Evolutionary conservation across 2,329 filamentous ascomycete genomes (phyloP).

Genomic region (Corinectria fuckeliana): DNA sequence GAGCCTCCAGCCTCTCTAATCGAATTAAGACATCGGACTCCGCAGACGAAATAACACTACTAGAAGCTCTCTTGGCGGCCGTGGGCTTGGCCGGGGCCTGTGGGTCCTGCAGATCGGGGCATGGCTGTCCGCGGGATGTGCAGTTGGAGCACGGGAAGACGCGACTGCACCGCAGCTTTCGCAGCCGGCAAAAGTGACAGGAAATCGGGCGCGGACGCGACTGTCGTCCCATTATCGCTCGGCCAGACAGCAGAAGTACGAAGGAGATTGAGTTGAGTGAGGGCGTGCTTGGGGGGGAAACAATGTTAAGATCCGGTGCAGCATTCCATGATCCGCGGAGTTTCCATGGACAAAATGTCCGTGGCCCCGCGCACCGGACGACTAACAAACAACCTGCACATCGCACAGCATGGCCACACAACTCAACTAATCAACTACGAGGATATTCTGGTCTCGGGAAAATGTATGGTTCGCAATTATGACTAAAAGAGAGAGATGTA

Average conservation of each 20-base stretch:
- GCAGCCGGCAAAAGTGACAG: slow-evolving; percentile 44
- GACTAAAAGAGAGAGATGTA: neutral
- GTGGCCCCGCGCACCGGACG: slow-evolving; percentile 20
- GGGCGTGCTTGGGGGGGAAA: slow-evolving; percentile 6
- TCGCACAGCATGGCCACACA: neutral
- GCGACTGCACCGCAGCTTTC: slow-evolving; percentile 47
- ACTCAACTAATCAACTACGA: neutral
- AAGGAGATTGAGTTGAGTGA: neutral
- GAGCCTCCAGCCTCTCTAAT: slow-evolving; percentile 37
- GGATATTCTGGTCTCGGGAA: neutral
- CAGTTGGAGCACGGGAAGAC: slow-evolving; percentile 47
- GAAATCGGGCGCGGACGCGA: slow-evolving; percentile 45
- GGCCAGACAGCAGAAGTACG: neutral
- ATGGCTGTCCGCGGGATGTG: slow-evolving; percentile 43
- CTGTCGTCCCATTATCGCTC: slow-evolving; percentile 40
- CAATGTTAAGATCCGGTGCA: slow-evolving; percentile 22
- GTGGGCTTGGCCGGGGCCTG: slow-evolving; percentile 22
- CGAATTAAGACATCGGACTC: slow-evolving; percentile 32
- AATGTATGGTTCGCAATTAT: neutral
- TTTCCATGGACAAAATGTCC: slow-evolving; percentile 32
- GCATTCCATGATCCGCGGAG: slow-evolving; percentile 25
- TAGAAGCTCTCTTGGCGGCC: slow-evolving; percentile 11
- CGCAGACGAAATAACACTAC: slow-evolving; percentile 4
- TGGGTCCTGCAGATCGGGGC: slow-evolving; percentile 37
- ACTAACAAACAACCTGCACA: too few species aligned